Conservation (phyloP, 2,329 filamentous ascomycete genomes). For the Sporothrix sp. region DNA sequence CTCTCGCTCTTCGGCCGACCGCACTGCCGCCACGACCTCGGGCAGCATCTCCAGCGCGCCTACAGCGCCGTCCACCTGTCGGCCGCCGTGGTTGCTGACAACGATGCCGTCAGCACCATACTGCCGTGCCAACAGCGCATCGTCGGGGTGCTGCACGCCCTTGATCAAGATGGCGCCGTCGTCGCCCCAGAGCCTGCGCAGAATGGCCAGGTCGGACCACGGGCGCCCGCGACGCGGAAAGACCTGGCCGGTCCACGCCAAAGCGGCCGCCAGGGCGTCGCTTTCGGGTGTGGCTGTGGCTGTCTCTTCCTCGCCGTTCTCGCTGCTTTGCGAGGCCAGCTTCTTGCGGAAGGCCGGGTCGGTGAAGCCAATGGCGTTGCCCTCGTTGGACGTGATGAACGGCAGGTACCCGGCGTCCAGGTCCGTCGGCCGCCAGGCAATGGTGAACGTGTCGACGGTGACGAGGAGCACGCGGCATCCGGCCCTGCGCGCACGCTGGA, state of each 20-base stretch:
- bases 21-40: conserved; percentile 52
- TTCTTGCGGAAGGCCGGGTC: conserved; percentile 56
- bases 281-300: conserved; percentile 35
- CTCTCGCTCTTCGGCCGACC: conserved; percentile 35
- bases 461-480: conserved; percentile 60
- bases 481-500: conserved; percentile 47
- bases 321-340: conserved; percentile 33
- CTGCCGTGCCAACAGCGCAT: conserved; percentile 36
- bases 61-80: conserved; percentile 47
- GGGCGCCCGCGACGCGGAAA: conserved; percentile 44
- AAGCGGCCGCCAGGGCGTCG: conserved; percentile 38
- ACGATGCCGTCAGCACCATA: conserved; percentile 41
- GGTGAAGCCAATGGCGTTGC: conserved; percentile 52
- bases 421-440: conserved; percentile 60
- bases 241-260: conserved; percentile 42
- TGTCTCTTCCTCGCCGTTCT: conserved; percentile 29
- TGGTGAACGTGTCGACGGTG: conserved; percentile 60
- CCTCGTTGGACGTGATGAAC: conserved; percentile 38
- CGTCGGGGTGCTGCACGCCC: conserved; percentile 43
- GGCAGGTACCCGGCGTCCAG: conserved; percentile 53
- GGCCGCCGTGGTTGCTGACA: conserved; percentile 48
- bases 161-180: conserved; percentile 54
- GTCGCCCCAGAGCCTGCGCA: conserved; percentile 43
- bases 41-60: conserved; percentile 47
- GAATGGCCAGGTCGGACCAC: conserved; percentile 52